Conservation (phyloP, 2,329 filamentous ascomycete genomes). For the Diaporthe australafricana region DNA sequence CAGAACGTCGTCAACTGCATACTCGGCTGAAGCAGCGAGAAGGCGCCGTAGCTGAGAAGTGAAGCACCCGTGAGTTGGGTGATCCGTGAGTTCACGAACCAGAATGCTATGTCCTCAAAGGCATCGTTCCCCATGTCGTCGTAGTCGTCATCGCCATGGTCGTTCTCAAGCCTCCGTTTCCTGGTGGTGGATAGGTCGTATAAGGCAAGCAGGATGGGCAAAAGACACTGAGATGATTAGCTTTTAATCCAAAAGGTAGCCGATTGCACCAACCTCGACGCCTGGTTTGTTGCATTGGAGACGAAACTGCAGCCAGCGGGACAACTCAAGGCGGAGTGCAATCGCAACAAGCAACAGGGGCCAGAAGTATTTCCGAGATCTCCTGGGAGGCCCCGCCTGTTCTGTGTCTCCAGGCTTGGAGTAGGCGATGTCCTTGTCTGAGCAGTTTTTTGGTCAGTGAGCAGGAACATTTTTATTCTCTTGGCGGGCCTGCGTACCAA, state of each 20-base stretch:
- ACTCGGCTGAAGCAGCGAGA: slow-evolving; percentile 51
- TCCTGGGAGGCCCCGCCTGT: slow-evolving; percentile 53
- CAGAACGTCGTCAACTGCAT: slow-evolving; percentile 64
- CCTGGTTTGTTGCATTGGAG: slow-evolving; percentile 64
- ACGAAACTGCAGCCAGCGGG: slow-evolving; percentile 57
- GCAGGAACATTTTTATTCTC: not conserved
- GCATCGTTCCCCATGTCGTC: slow-evolving; percentile 57
- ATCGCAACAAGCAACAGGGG: slow-evolving; percentile 57
- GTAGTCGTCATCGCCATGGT: slow-evolving; percentile 56
- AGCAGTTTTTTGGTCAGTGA: slow-evolving; percentile 4
- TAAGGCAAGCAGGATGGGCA: slow-evolving; percentile 57
- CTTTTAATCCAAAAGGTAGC: not conserved
- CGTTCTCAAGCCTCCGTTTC: slow-evolving; percentile 41
- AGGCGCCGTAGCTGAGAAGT: slow-evolving; percentile 57
- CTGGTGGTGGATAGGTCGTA: slow-evolving; percentile 58
- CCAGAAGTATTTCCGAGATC: slow-evolving; percentile 60
- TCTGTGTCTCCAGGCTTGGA: slow-evolving; percentile 49
- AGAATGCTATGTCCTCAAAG: slow-evolving; percentile 60
- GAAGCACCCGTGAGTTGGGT: slow-evolving; percentile 51
- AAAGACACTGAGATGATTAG: slow-evolving; percentile 53
- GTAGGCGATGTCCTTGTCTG: slow-evolving; percentile 41
- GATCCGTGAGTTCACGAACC: slow-evolving; percentile 57
- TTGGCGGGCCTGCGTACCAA: slow-evolving; percentile 46
- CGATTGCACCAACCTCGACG: slow-evolving; percentile 54
- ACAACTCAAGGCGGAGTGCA: slow-evolving; percentile 60